A percentile compares a stretch with the other conserved stretches of the same genome.
phyloP scores from a whole-genome alignment of 164 flowering plant species.

The Hamamelis virginiana region DNA sequence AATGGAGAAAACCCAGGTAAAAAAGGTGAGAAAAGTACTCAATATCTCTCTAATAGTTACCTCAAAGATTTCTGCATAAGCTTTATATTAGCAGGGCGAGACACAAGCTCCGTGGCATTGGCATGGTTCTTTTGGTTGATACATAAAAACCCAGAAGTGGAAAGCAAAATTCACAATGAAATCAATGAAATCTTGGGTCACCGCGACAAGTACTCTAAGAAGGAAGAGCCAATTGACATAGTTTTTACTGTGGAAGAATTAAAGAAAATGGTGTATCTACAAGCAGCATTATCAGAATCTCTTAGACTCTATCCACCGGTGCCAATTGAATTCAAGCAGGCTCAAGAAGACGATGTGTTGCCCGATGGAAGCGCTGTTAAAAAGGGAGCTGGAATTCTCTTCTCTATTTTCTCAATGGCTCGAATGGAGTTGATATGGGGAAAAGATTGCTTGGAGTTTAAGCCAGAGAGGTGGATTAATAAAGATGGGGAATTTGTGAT shows the following conservation, averaged over 20 bases:
- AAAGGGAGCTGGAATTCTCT: slow-evolving; percentile 40
- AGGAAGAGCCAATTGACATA: slow-evolving; percentile 22
- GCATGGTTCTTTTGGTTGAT: slow-evolving; percentile 74
- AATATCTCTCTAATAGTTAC: slow-evolving; percentile 33
- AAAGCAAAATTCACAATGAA: slow-evolving; percentile 40
- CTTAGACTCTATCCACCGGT: slow-evolving; percentile 62
- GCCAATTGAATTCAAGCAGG: slow-evolving; percentile 54
- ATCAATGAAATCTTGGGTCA: slow-evolving; percentile 20
- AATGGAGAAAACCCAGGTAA: slow-evolving; percentile 1
- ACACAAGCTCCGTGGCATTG: slow-evolving; percentile 68
- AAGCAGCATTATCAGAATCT: slow-evolving; percentile 57
- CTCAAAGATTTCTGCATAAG: slow-evolving; percentile 58
- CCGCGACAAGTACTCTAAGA: slow-evolving; percentile 8
- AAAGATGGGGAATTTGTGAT: no score
- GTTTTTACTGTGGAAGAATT: slow-evolving; percentile 1
- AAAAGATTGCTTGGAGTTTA: no score
- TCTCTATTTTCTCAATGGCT: slow-evolving; percentile 37
- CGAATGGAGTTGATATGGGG: no score
- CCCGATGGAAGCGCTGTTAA: slow-evolving; percentile 43
- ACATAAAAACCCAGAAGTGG: slow-evolving; percentile 39
- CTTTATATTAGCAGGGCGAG: slow-evolving; percentile 68
- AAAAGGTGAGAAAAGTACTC: slow-evolving; percentile 7
- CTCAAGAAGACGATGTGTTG: slow-evolving; percentile 42
- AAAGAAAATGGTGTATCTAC: slow-evolving; percentile 56
- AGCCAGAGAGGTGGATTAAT: no score